Conservation (phyloP, 2,329 filamentous ascomycete species). For the Curvularia spicifera region DNA sequence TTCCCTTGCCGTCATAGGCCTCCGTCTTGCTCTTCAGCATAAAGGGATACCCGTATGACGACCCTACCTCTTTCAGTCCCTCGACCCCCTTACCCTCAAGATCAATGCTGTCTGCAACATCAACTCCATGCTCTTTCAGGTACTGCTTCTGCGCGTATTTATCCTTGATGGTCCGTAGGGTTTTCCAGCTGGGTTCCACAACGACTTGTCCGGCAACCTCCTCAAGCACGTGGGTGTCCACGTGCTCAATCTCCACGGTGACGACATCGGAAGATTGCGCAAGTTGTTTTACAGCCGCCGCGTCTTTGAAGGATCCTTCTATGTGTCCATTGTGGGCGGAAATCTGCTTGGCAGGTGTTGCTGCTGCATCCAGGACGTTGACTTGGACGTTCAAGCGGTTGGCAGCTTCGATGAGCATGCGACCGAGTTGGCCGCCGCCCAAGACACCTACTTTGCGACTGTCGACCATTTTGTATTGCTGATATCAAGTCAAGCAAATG, state of each 20-base stretch:
- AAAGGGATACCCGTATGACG: slow-evolving; percentile 76
- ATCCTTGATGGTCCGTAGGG: slow-evolving; percentile 88
- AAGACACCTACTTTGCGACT: slow-evolving; percentile 46
- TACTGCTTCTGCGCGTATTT: slow-evolving; percentile 91
- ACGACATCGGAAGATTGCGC: slow-evolving; percentile 78
- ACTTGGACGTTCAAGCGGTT: slow-evolving; percentile 77
- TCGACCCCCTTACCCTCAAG: slow-evolving; percentile 65
- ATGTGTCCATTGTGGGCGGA: slow-evolving; percentile 77
- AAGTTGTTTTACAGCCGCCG: slow-evolving; percentile 78
- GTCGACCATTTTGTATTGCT: slow-evolving; percentile 36
- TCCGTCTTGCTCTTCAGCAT: slow-evolving; percentile 93
- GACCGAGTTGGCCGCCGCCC: slow-evolving; percentile 70
- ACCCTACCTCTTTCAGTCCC: slow-evolving; percentile 68
- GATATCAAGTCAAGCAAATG: slow-evolving; percentile 12
- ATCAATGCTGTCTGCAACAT: slow-evolving; percentile 73
- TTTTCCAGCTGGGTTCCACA: slow-evolving; percentile 80
- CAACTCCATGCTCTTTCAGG: slow-evolving; percentile 70
- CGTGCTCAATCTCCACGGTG: slow-evolving; percentile 94
- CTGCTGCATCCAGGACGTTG: slow-evolving; percentile 77
- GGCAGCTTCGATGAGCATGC: slow-evolving; percentile 93
- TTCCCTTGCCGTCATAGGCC: slow-evolving; percentile 89
- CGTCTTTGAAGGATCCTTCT: slow-evolving; percentile 85
- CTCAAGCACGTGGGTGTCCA: slow-evolving; percentile 87
- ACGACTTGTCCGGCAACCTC: slow-evolving; percentile 74
- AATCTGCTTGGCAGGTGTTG: slow-evolving; percentile 84